Conservation (phyloP, 2,329 filamentous ascomycete genomes). For the Fusarium metavorans region DNA sequence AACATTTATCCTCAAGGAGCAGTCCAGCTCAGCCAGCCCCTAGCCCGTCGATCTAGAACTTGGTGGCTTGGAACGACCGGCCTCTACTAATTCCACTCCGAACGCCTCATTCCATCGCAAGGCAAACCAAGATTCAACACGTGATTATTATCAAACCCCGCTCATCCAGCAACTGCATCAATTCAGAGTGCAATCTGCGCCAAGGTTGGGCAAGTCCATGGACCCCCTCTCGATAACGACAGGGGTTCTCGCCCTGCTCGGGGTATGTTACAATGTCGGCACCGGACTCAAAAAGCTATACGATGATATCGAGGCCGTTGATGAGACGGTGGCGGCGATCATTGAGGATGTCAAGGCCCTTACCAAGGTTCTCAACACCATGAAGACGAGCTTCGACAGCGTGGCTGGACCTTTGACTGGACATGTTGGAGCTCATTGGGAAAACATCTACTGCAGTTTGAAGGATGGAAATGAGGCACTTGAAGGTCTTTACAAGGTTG, state of each 20-base stretch:
- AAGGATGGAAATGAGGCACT: neutral
- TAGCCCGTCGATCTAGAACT: neutral
- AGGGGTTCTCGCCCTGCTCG: neutral
- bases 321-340: neutral
- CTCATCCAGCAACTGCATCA: neutral
- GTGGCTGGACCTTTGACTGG: neutral
- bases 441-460: constrained; percentile 5
- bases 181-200: neutral
- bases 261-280: neutral
- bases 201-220: neutral
- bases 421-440: constrained; percentile 3
- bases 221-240: constrained; percentile 2
- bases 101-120: neutral
- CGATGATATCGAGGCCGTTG: neutral
- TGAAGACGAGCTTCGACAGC: neutral
- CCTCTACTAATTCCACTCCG: neutral
- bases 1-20: too few species aligned
- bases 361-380: neutral
- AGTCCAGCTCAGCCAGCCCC: neutral
- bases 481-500: neutral
- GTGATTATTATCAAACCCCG: neutral
- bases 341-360: neutral
- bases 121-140: neutral
- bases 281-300: neutral
- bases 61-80: neutral